These are phyloP conservation scores for Nicotiana undulata DNA, from an alignment of 257 asterid genomes.

Conservation along the genomic window DNA sequence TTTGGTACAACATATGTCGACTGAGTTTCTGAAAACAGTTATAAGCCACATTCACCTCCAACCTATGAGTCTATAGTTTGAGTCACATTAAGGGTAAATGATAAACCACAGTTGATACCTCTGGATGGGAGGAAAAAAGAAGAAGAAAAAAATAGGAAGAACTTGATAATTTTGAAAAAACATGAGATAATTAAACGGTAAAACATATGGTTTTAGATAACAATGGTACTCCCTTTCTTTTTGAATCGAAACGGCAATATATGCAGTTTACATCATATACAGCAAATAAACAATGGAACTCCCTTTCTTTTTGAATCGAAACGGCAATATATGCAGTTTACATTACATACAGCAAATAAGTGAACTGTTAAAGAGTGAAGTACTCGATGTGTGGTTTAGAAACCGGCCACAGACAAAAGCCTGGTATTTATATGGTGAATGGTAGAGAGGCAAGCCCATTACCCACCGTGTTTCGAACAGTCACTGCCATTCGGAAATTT, in stretches of 20 bases:
- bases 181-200: neutral
- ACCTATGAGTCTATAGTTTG: neutral
- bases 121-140: too few relatives aligned
- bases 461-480: too few relatives aligned
- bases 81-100: neutral
- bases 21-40: neutral
- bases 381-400: too few relatives aligned
- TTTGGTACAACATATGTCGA: neutral
- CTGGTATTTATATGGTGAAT: too few relatives aligned
- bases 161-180: neutral
- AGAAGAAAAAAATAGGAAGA: neutral
- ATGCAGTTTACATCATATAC: constrained; percentile 4
- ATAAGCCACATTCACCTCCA: too few relatives aligned
- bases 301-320: neutral
- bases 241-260: neutral
- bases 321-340: neutral
- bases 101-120: neutral
- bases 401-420: too few relatives aligned
- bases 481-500: too few relatives aligned
- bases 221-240: neutral
- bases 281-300: neutral
- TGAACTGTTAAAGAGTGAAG: too few relatives aligned
- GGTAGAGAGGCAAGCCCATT: too few relatives aligned
- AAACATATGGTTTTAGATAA: neutral
- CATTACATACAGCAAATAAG: neutral